Percentiles rank a stretch among this genome's conserved stretches.
Evolutionary conservation across 139 green algal genomes (phyloP).

Genomic region (Micractinium sp.): DNA sequence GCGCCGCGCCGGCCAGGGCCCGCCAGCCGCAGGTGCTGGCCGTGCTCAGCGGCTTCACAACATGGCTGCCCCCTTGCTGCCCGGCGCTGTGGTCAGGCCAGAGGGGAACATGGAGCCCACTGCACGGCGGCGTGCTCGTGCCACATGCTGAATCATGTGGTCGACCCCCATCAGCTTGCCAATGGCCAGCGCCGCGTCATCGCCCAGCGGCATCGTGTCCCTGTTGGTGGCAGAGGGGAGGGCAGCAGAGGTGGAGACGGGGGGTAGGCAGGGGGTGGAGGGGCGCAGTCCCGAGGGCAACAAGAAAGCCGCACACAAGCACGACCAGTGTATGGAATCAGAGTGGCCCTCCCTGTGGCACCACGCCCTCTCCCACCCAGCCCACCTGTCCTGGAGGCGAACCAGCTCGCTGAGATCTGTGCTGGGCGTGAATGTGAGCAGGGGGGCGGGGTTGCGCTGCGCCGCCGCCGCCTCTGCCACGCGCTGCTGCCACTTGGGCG

Average conservation of each 20-base stretch:
- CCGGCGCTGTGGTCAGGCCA: background rate
- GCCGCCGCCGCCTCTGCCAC: background rate
- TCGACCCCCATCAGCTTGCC: background rate
- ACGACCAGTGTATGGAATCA: background rate
- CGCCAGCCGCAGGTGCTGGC: too few species aligned
- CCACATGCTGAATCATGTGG: conserved; percentile 35
- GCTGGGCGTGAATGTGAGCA: conserved; percentile 37
- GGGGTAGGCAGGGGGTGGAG: background rate
- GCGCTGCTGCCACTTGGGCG: background rate
- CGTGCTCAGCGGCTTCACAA: too few species aligned
- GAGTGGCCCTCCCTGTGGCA: background rate
- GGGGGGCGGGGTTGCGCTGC: background rate
- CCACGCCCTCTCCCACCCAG: background rate
- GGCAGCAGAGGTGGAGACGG: background rate
- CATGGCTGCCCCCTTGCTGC: too few species aligned
- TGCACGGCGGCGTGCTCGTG: conserved; percentile 25
- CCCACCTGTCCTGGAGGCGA: conserved; percentile 12
- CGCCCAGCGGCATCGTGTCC: conserved; percentile 19
- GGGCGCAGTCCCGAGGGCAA: background rate
- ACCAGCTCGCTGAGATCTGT: conserved; percentile 21
- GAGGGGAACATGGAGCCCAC: conserved; percentile 30
- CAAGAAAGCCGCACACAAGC: background rate
- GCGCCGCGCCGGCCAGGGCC: too few species aligned
- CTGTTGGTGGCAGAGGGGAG: background rate
- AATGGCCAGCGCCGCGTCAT: conserved; percentile 31